A percentile compares a stretch with the other conserved stretches of the same genome.
Evolutionary conservation across 441 rosid species (phyloP).

Genomic region (Theobroma grandiflorum): DNA sequence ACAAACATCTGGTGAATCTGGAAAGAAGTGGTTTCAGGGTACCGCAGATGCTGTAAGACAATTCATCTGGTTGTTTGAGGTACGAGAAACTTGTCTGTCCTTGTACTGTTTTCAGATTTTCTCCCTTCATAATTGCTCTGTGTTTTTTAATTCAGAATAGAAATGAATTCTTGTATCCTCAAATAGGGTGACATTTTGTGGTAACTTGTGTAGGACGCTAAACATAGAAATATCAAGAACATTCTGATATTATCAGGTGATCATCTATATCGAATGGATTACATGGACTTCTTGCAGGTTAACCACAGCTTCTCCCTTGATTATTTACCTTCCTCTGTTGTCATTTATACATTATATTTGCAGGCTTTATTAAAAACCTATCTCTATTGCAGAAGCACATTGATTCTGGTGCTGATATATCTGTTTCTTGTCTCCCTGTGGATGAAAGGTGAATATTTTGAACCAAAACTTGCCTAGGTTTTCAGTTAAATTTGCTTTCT

Average conservation of each 20-base stretch:
- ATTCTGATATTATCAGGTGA: constrained; percentile 86
- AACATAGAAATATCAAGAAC: constrained; percentile 78
- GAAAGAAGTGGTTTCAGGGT: constrained; percentile 93
- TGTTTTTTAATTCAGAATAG: constrained; percentile 6
- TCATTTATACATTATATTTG: background rate
- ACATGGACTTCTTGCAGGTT: constrained; percentile 88
- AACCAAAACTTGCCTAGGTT: background rate
- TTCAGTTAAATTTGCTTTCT: background rate
- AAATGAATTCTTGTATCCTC: constrained; percentile 18
- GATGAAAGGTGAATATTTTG: constrained; percentile 60
- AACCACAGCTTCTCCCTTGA: constrained; percentile 12
- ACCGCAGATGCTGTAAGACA: constrained; percentile 97
- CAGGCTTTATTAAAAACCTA: background rate
- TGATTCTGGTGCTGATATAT: constrained; percentile 75
- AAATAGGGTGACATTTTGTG: constrained; percentile 12
- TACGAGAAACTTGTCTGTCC: constrained; percentile 21
- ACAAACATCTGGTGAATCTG: constrained; percentile 86
- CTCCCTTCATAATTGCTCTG: background rate
- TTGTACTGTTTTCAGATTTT: background rate
- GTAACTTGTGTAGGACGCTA: constrained; percentile 57
- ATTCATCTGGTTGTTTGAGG: constrained; percentile 87
- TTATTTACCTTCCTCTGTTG: background rate
- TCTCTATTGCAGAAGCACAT: constrained; percentile 72
- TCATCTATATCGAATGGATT: constrained; percentile 90
- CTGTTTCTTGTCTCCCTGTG: constrained; percentile 79